These are phyloP conservation scores for Smallanthus sonchifolius DNA, from an alignment of 129 eudicot genomes.

Conservation along the genomic window DNA sequence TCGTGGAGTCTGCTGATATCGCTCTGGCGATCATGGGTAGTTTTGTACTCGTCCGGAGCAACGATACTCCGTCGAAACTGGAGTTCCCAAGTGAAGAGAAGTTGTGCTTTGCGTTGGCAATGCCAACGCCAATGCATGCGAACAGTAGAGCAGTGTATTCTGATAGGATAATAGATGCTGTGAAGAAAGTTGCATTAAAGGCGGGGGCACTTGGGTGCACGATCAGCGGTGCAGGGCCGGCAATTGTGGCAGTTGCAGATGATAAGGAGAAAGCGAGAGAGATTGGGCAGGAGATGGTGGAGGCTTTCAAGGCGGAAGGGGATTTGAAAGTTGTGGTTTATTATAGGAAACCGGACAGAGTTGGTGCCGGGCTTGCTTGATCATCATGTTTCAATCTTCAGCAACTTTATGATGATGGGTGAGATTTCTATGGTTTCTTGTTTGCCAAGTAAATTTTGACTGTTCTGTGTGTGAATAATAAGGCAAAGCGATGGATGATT, in stretches of 20 bases:
- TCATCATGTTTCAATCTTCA: neutral
- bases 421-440: neutral
- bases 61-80: slow-evolving; percentile 70
- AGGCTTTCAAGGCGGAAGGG: slow-evolving; percentile 61
- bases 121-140: slow-evolving; percentile 77
- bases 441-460: neutral
- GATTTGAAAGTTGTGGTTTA: slow-evolving; percentile 48
- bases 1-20: slow-evolving; percentile 51
- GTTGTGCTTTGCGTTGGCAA: slow-evolving; percentile 67
- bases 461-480: neutral
- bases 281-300: slow-evolving; percentile 82
- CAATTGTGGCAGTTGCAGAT: slow-evolving; percentile 67
- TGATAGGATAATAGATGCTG: slow-evolving; percentile 71
- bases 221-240: slow-evolving; percentile 87
- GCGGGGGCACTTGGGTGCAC: slow-evolving; percentile 93
- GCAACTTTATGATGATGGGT: neutral
- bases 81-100: slow-evolving; percentile 52
- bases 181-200: slow-evolving; percentile 62
- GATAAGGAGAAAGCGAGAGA: slow-evolving; percentile 52
- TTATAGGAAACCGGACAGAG: slow-evolving; percentile 65
- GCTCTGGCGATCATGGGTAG: slow-evolving; percentile 88
- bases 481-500: too few species aligned
- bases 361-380: slow-evolving; percentile 77
- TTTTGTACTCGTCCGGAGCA: slow-evolving; percentile 61
- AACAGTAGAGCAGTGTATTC: slow-evolving; percentile 67